These are phyloP conservation scores for Leishmania major DNA, from an alignment of 208 protist genomes.

Conservation along the genomic window DNA sequence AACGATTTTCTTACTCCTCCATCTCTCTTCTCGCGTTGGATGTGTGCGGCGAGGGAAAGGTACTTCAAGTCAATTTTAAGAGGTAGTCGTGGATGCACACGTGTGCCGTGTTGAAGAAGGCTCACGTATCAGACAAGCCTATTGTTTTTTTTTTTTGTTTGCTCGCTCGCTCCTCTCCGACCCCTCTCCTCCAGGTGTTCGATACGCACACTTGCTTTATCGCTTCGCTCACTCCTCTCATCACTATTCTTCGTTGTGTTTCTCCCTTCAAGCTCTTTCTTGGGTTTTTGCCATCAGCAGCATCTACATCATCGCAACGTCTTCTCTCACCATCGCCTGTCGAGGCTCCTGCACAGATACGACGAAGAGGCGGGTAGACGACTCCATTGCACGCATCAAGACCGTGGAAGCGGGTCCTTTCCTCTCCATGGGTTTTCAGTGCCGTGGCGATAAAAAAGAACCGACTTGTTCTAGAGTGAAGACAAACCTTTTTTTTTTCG, in stretches of 20 bases:
- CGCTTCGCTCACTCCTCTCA: background rate
- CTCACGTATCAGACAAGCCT: background rate
- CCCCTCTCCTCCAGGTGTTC: background rate
- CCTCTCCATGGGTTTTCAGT: background rate
- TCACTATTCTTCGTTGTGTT: background rate
- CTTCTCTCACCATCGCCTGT: background rate
- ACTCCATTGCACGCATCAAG: background rate
- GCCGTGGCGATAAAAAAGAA: background rate
- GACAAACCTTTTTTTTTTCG: background rate
- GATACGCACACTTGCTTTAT: background rate
- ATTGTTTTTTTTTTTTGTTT: background rate
- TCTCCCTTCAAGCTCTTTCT: background rate
- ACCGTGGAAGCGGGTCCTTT: background rate
- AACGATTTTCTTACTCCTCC: background rate
- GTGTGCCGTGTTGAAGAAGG: background rate
- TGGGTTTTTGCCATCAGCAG: background rate
- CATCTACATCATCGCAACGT: background rate
- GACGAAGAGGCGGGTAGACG: background rate
- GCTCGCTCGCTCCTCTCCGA: background rate
- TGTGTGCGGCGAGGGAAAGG: background rate
- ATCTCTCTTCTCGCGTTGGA: background rate
- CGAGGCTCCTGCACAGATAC: background rate
- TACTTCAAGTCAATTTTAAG: background rate
- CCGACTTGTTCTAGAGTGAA: background rate
- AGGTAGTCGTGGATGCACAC: background rate